These are phyloP conservation scores for Ceratopteris richardii DNA, from an alignment of 75 land plant species.

Conservation along the genomic window DNA sequence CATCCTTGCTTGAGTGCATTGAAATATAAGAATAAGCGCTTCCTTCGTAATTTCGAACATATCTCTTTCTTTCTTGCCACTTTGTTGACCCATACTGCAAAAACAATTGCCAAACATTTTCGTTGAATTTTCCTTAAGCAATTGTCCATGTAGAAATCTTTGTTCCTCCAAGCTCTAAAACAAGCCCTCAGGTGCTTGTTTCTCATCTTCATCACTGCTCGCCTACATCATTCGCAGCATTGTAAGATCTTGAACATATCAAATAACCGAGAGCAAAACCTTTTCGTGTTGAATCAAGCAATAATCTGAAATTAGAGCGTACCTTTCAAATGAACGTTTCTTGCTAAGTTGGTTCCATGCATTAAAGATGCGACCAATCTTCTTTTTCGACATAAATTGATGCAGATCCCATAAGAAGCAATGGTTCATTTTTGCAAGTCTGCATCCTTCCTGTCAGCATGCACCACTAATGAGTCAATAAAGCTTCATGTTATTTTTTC, in stretches of 20 bases:
- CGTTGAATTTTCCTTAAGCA: background rate
- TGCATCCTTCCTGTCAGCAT: conserved; percentile 3
- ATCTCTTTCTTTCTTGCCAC: background rate
- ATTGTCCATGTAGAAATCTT: background rate
- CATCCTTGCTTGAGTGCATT: conserved; percentile 6
- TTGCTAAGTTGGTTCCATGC: background rate
- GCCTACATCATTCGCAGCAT: background rate
- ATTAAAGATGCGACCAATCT: conserved; percentile 1
- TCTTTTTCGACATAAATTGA: conserved; percentile 4
- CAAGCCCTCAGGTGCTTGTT: background rate
- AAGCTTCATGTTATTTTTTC: background rate
- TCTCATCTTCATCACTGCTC: background rate
- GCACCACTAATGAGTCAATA: background rate
- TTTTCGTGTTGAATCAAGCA: too few species aligned
- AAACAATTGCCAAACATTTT: background rate
- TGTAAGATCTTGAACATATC: background rate
- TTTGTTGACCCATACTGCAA: conserved; percentile 5
- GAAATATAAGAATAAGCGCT: conserved; percentile 6
- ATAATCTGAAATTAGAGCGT: background rate
- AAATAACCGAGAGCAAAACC: too few species aligned
- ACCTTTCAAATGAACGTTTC: background rate
- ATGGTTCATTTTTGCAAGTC: background rate
- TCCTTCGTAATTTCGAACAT: background rate
- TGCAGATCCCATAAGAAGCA: background rate
- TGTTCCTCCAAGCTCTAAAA: conserved; percentile 3